Evolutionary conservation across 2,329 filamentous ascomycete genomes (phyloP).

Genomic region (Neurospora crassa): DNA sequence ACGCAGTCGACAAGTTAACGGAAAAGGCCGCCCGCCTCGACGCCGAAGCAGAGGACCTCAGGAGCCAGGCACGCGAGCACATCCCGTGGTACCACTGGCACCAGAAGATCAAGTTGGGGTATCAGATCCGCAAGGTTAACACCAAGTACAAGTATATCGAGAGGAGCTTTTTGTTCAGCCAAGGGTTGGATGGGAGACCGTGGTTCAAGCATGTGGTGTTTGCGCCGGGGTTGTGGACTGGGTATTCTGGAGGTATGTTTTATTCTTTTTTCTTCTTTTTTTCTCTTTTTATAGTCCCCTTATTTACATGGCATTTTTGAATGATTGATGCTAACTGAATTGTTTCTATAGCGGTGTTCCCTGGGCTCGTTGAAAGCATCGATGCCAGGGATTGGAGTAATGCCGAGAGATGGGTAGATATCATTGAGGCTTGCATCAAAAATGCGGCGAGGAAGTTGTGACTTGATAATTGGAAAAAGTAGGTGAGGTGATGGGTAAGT

Average conservation of each 20-base stretch:
- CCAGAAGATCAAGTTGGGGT: slow-evolving; percentile 43
- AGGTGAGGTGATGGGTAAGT: background rate
- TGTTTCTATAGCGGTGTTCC: slow-evolving; percentile 42
- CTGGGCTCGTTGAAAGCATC: slow-evolving; percentile 53
- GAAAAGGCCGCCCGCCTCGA: slow-evolving; percentile 35
- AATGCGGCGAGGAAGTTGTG: slow-evolving; percentile 34
- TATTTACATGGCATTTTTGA: background rate
- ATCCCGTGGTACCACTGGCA: slow-evolving; percentile 75
- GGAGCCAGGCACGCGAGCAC: slow-evolving; percentile 30
- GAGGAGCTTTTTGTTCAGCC: slow-evolving; percentile 64
- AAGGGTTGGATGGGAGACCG: slow-evolving; percentile 65
- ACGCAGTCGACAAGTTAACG: slow-evolving; percentile 24
- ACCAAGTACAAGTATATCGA: slow-evolving; percentile 77
- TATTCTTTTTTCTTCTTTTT: slow-evolving; percentile 11
- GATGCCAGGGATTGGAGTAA: slow-evolving; percentile 48
- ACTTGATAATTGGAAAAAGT: background rate
- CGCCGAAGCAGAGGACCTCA: slow-evolving; percentile 23
- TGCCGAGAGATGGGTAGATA: slow-evolving; percentile 48
- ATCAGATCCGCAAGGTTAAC: slow-evolving; percentile 59
- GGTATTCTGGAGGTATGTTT: slow-evolving; percentile 66
- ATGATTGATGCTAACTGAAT: slow-evolving; percentile 9
- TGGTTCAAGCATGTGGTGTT: slow-evolving; percentile 98
- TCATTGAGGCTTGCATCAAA: slow-evolving; percentile 43
- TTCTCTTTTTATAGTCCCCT: background rate
- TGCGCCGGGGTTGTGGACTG: slow-evolving; percentile 84